phyloP scores from a whole-genome alignment of 805 yeast genomes.

The Tetrapisispora iriomotensis region DNA sequence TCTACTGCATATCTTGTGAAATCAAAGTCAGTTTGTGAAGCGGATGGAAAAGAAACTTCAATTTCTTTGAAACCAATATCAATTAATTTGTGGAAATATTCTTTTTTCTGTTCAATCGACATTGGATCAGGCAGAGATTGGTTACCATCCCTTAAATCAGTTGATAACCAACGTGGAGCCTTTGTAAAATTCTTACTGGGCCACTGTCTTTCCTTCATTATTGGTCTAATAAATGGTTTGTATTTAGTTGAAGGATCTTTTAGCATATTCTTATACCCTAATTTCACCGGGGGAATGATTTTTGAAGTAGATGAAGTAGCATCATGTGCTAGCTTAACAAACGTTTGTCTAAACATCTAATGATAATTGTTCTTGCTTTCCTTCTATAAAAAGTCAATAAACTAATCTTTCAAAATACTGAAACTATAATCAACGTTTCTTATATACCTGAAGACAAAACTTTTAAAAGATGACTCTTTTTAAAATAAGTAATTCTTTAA shows the following conservation, averaged over 20 bases:
- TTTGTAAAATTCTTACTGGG: slow-evolving; percentile 47
- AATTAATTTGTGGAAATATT: slow-evolving; percentile 55
- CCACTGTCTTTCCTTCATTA: slow-evolving; percentile 61
- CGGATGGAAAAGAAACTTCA: slow-evolving; percentile 76
- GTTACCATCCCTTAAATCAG: slow-evolving; percentile 77
- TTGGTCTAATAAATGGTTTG: slow-evolving; percentile 40
- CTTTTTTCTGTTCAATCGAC: slow-evolving; percentile 70
- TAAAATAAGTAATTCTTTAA: no score
- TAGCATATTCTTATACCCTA: slow-evolving; percentile 45
- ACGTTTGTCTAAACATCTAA: slow-evolving; percentile 14
- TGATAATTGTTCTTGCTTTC: no score
- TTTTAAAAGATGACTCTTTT: no score
- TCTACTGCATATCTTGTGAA: slow-evolving; percentile 69
- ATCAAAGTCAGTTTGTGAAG: slow-evolving; percentile 72
- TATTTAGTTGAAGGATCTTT: slow-evolving; percentile 59
- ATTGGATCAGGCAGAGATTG: slow-evolving; percentile 81
- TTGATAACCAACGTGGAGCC: slow-evolving; percentile 76
- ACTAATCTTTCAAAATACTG: no score
- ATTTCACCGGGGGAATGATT: slow-evolving; percentile 24
- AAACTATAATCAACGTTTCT: no score
- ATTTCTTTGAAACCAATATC: slow-evolving; percentile 75
- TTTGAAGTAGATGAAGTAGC: slow-evolving; percentile 15
- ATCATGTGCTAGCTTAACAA: slow-evolving; percentile 14
- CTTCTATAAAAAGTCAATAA: no score
- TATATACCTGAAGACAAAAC: no score